Base-by-base conservation (phyloP, 164 flowering plant genomes). In the Berberis thunbergii region DNA sequence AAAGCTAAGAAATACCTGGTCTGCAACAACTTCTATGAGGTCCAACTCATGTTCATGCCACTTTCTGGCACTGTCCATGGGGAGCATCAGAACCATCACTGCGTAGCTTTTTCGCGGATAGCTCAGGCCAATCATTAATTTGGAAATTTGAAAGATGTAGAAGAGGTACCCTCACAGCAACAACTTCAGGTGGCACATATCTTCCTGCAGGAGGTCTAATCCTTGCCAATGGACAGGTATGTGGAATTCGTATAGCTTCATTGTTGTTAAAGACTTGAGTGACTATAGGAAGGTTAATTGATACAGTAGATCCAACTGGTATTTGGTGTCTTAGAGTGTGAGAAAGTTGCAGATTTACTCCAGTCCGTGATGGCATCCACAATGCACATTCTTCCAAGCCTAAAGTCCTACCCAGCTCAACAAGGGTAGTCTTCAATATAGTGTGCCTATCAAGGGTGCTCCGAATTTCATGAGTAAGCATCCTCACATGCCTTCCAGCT, bases 11-110 rank as follows among this genome's bases (percentile, higher is more conserved):
- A 26, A 6, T 63, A 87, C 94, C 94, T 88, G 96, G 68, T 88
- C 89, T 3, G 88, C 86, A 67, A 88, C 91, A 65, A 86, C 91
- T 64, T 88, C 89, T 40, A 88, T 82, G n/a, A 88, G 84, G 68
- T 88, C 95, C 77, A 88, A 61, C 63, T 88, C 95, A 77, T 86
- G 86, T 38, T 75, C 81, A 41, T 81, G 81, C 87, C 91, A 88
- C 67, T 76, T 79, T 69, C 89, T 76, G 8, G 79, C 80, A 57
- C 86, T 75, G 61, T 78, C 81, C 3, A 78, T 60, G 1, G 88
- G 85, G 64, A 85, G 86, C 76, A 84, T 79, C 70, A 86, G 68
- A 67, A 87, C 86, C 87, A 87, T 82, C 64, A 85, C 72, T 3
- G 94, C 90, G 68, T 80, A 87, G 61, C 76, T 74, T 72, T 72